Evolutionary conservation across 2,329 filamentous ascomycete genomes (phyloP).

Genomic region (Chaetothyriales sp.): DNA sequence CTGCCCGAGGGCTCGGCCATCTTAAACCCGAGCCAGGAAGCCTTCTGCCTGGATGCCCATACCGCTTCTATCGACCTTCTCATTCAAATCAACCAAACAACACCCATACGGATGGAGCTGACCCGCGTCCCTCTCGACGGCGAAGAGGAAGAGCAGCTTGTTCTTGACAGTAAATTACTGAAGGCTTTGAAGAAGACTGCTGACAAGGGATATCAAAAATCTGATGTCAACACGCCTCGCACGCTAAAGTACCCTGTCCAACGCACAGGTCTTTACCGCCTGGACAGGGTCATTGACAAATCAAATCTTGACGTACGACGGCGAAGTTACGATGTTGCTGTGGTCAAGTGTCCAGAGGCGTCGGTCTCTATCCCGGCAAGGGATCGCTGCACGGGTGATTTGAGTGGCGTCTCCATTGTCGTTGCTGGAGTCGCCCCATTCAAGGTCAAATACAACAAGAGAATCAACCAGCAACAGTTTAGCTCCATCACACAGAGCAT

Average conservation of each 20-base stretch:
- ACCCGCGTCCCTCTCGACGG: conserved; percentile 72
- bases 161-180: conserved; percentile 57
- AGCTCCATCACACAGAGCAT: conserved; percentile 86
- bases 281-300: conserved; percentile 76
- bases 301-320: conserved; percentile 86
- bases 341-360: conserved; percentile 74
- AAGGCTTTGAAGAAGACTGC: conserved; percentile 58
- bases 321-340: conserved; percentile 58
- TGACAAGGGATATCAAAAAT: conserved; percentile 40
- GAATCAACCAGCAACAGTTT: conserved; percentile 67
- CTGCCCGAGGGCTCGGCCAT: conserved; percentile 87
- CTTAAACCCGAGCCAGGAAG: conserved; percentile 64
- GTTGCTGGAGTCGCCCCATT: conserved; percentile 81
- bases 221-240: conserved; percentile 41
- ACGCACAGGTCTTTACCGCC: conserved; percentile 73
- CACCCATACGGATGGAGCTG: conserved; percentile 78
- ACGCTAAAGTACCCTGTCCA: conserved; percentile 60
- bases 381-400: conserved; percentile 68
- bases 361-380: conserved; percentile 44
- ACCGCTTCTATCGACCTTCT: conserved; percentile 53
- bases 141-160: conserved; percentile 63
- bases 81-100: conserved; percentile 85
- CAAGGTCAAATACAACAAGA: conserved; percentile 81
- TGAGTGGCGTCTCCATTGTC: conserved; percentile 71
- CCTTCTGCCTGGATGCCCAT: conserved; percentile 62